Base-by-base conservation (phyloP, 257 asterid genomes). In the Solanum tarijense region DNA sequence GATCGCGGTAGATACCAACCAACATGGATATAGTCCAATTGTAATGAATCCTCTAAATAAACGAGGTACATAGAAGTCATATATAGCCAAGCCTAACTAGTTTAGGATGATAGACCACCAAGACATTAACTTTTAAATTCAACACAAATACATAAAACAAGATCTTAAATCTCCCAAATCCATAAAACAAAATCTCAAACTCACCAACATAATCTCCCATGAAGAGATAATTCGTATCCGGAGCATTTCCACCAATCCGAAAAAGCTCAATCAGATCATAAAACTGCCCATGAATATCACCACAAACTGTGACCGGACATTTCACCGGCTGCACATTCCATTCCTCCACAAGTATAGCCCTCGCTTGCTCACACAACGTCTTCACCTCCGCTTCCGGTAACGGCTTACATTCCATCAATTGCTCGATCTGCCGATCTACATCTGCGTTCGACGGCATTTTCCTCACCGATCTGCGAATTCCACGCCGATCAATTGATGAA, bases 121-220 rank as follows among this genome's bases (percentile, higher is more conserved):
- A 39, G 25, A 3, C 60, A 1, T n/a, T 23, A 46, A 75, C 32
- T 38, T 76, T 12, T 23, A 36, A 65, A 83, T 62, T 43, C 20
- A 14, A 83, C 87, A 83, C 32, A 31, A 58, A 83, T 85, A 43
- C 65, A 79, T 84, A 32, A 23, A 12, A 11, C 4, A 55, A 72
- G 25, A 72, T 60, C 68, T 21, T 35, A 60, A 18, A 84, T 84
- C 78, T 35, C 58, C 32, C 35, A 69, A 5, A 69, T 60, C 14
- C 35, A 79, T 84, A 32, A 36, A 0, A 11, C 4, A 55, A 72
- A 39, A 72, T 39, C 68, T 21, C 32, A 65, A 87, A 87, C 99
- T 94, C 89, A 96, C 99, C 99, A 58, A 96, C 99, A 69, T 96
- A 96, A 89, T 96, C 98, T 16, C 98, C 98, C 98, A 96, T 96